Percentiles rank a stretch among this genome's conserved stretches.
phyloP scores from a whole-genome alignment of 176 grass and related monocot species.

The Typha latifolia region DNA sequence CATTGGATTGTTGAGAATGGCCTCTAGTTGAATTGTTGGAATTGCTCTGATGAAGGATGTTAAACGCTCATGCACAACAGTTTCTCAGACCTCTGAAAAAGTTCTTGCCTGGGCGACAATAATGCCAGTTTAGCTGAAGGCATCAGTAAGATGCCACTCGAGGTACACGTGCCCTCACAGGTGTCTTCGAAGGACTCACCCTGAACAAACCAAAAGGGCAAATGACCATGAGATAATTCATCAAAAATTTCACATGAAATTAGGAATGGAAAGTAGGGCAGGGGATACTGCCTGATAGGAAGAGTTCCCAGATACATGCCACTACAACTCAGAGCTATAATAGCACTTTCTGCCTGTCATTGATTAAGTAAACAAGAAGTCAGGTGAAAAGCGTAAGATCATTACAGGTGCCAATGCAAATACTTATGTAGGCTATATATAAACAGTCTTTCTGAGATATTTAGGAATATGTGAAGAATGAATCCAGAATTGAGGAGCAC shows the following conservation, averaged over 20 bases:
- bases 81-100: slow-evolving; percentile 12
- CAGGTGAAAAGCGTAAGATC: slow-evolving; percentile 4
- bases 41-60: slow-evolving; percentile 3
- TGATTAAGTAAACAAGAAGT: not conserved
- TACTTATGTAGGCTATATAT: not conserved
- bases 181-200: slow-evolving; percentile 96
- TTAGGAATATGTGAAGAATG: not conserved
- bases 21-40: slow-evolving; percentile 23
- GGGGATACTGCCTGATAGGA: slow-evolving; percentile 55
- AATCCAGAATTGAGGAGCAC: no score
- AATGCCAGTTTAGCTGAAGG: not conserved
- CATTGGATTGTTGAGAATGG: slow-evolving; percentile 8
- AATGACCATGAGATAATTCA: not conserved
- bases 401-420: not conserved
- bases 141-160: slow-evolving; percentile 44
- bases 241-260: not conserved
- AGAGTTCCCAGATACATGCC: slow-evolving; percentile 59
- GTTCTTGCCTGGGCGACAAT: slow-evolving; percentile 4
- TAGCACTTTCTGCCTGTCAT: slow-evolving; percentile 77
- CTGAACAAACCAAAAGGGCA: slow-evolving; percentile 26
- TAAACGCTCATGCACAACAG: slow-evolving; percentile 12
- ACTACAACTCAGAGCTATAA: slow-evolving; percentile 74
- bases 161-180: slow-evolving; percentile 61
- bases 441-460: not conserved
- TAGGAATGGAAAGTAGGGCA: not conserved